Evolutionary conservation across 257 asterid species (phyloP).

Genomic region (Rubia yunnanensis): DNA sequence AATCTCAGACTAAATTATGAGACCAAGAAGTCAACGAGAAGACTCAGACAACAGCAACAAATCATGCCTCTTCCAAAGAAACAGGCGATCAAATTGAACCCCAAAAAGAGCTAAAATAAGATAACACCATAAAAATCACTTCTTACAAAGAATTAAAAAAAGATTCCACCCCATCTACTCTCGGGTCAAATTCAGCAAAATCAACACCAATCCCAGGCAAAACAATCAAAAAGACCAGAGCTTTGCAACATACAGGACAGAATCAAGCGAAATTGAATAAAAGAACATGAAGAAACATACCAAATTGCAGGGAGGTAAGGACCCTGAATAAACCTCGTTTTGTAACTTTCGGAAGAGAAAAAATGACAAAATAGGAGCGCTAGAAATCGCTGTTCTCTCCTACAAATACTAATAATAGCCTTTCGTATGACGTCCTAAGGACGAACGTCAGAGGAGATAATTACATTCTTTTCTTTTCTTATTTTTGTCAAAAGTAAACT

Average conservation of each 20-base stretch:
- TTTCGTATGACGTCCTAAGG: not conserved
- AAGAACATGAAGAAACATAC: not conserved
- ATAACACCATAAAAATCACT: slow-evolving; percentile 3
- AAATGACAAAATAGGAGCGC: not conserved
- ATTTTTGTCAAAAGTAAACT: not conserved
- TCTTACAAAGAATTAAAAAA: not conserved
- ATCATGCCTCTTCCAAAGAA: not conserved
- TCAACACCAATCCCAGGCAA: not conserved
- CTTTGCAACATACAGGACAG: not conserved
- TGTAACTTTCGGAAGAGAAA: not conserved
- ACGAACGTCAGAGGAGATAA: not conserved
- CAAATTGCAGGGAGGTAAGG: not conserved
- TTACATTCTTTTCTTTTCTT: not conserved
- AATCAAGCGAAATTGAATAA: not conserved
- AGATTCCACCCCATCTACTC: not conserved
- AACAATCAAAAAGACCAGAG: not conserved
- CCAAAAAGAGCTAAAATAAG: not conserved
- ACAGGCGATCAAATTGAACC: not conserved
- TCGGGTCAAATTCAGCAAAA: not conserved
- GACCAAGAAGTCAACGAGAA: slow-evolving; percentile 4
- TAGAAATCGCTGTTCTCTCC: not conserved
- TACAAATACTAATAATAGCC: not conserved
- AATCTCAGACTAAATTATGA: not conserved
- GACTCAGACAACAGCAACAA: not conserved
- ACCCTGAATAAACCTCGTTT: not conserved